Evolutionary conservation across 306 rosid genomes (phyloP).

Genomic region (Cicer judaicum): DNA sequence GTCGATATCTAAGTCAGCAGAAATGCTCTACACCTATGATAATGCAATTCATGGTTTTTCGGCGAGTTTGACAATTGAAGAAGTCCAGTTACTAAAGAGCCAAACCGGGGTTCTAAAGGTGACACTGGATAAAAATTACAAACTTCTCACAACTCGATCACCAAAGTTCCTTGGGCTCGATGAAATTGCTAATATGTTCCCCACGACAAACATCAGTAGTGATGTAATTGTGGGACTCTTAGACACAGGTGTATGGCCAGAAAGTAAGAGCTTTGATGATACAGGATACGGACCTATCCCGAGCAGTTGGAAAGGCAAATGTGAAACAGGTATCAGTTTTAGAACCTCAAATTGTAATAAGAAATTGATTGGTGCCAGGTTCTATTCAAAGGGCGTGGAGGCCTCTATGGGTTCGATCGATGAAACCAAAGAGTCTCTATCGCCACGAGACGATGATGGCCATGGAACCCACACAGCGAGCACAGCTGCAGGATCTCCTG

Average conservation of each 20-base stretch:
- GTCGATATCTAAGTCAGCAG: slow-evolving; percentile 62
- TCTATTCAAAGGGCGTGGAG: slow-evolving; percentile 51
- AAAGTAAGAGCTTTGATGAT: slow-evolving; percentile 83
- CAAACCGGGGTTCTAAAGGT: slow-evolving; percentile 66
- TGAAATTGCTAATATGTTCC: slow-evolving; percentile 31
- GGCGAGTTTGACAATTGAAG: slow-evolving; percentile 58
- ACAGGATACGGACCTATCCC: slow-evolving; percentile 68
- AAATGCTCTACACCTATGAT: slow-evolving; percentile 70
- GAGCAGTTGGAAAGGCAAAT: slow-evolving; percentile 65
- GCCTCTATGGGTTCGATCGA: too few relatives aligned
- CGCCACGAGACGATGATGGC: slow-evolving; percentile 77
- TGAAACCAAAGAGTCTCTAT: not conserved
- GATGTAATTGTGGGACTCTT: slow-evolving; percentile 68
- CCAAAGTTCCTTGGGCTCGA: slow-evolving; percentile 80
- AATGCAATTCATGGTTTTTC: slow-evolving; percentile 78
- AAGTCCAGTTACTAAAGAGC: slow-evolving; percentile 51
- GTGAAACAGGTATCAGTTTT: slow-evolving; percentile 65
- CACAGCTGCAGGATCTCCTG: slow-evolving; percentile 72
- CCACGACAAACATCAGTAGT: slow-evolving; percentile 37
- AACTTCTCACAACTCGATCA: slow-evolving; percentile 80
- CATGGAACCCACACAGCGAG: slow-evolving; percentile 90
- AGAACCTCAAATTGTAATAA: slow-evolving; percentile 59
- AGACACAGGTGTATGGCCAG: slow-evolving; percentile 85
- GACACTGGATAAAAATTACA: slow-evolving; percentile 58
- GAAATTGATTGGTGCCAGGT: slow-evolving; percentile 78